These are phyloP conservation scores for Scedosporium minutisporum DNA, from an alignment of 2,329 filamentous ascomycete genomes.

Conservation along the genomic window DNA sequence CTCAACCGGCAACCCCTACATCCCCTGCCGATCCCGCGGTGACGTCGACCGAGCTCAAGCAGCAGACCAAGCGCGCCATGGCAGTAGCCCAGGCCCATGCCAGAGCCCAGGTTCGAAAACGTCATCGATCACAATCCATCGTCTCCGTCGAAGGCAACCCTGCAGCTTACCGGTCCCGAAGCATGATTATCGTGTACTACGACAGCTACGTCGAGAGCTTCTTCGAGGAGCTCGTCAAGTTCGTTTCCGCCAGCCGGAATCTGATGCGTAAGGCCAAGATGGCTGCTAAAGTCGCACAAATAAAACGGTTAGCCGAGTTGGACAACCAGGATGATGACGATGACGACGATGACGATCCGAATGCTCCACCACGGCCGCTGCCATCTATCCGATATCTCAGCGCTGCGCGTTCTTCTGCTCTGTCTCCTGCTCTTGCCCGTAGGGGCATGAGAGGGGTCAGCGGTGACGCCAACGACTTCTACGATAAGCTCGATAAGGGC, in stretches of 20 bases:
- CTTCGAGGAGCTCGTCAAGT: constrained; percentile 74
- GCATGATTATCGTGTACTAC: constrained; percentile 83
- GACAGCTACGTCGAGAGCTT: constrained; percentile 77
- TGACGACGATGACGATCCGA: constrained; percentile 24
- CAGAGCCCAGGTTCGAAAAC: constrained; percentile 38
- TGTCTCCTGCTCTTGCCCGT: constrained; percentile 14
- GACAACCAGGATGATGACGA: constrained; percentile 44
- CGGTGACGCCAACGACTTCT: constrained; percentile 35
- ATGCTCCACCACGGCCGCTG: constrained; percentile 12
- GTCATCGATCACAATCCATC: constrained; percentile 41
- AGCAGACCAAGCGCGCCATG: constrained; percentile 34
- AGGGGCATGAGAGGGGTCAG: neutral
- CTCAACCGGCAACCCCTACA: constrained; percentile 6
- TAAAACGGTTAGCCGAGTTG: constrained; percentile 49
- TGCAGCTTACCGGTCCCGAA: constrained; percentile 57
- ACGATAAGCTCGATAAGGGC: constrained; percentile 66
- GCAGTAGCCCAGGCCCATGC: constrained; percentile 35
- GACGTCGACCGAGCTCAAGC: constrained; percentile 23
- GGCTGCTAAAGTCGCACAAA: constrained; percentile 63
- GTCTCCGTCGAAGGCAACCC: constrained; percentile 36
- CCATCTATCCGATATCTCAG: constrained; percentile 32
- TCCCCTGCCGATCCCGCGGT: constrained; percentile 8
- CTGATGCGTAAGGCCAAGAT: constrained; percentile 80
- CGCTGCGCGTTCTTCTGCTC: constrained; percentile 22
- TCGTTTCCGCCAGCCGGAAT: constrained; percentile 71